Evolutionary conservation across 2,329 filamentous ascomycete species (phyloP), one percentile per base, ranked within the genome.

Genomic region (Trichoderma koningii): DNA sequence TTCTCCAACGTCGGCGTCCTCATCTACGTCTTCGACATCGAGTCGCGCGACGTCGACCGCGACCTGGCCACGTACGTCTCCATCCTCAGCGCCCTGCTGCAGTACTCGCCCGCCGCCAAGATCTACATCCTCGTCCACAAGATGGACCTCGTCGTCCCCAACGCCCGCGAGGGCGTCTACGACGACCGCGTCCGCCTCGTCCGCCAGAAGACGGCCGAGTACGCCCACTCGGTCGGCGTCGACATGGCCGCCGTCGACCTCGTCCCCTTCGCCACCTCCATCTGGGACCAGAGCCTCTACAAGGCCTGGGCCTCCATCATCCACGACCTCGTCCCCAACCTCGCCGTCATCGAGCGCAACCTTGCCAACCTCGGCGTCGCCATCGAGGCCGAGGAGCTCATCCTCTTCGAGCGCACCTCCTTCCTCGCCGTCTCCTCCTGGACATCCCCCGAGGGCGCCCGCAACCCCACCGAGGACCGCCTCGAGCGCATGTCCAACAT

Each of bases 21-120:
- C 66, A 98, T 99, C 78, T 99, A 99, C 81, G 95, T 99, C 77
- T 99, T 99, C 79, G 95, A 99, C 76, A 96, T 98, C 70, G 95
- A 98, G 77, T 96, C 92, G 19, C 90, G 93, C 75, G 95, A 98
- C 76, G 92, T 97, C 72, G 91, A 95, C 68, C 90, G 92, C 71
- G 95, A 99, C 76, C 87, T 98, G 60, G 88, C 94, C 65, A 97
- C 93, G 66, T 99, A 98, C 81, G 88, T 89, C 60, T 90, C 91
- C 70, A 95, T 98, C 75, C 92, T 98, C 71, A 87, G 89, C 56
- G 95, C 95, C 0, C 84, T 99, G 45, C 85, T 89, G 63, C 93
- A 98, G 79, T 96, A 88, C 82, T 96, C 91, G 55, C 82, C 86
- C 38, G 81, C 82, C 3, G 92, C 94, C 68, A 91, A 91, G 75